phyloP scores from a whole-genome alignment of 768 basidiomycete genomes.

The Mycena albidolilacea region DNA sequence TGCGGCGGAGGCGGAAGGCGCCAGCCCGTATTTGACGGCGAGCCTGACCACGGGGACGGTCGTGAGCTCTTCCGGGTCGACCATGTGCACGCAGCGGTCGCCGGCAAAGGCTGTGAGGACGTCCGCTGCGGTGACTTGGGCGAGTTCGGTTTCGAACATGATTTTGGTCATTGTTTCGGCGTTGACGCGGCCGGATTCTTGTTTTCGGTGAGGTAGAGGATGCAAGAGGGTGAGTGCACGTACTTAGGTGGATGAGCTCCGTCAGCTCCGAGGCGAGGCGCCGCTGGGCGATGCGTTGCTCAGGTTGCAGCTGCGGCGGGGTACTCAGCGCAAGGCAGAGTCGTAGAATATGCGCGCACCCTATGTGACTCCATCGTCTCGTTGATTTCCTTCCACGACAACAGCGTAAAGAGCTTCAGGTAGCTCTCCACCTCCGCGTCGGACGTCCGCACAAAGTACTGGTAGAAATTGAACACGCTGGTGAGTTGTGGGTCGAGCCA shows the following conservation, averaged over 20 bases:
- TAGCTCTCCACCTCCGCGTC: slow-evolving; percentile 88
- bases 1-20: slow-evolving; percentile 76
- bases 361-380: slow-evolving; percentile 70
- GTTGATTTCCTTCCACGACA: slow-evolving; percentile 71
- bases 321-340: slow-evolving; percentile 17
- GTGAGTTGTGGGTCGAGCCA: slow-evolving; percentile 89
- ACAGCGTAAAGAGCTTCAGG: slow-evolving; percentile 86
- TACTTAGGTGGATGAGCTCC: slow-evolving; percentile 63
- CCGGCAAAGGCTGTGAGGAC: slow-evolving; percentile 73
- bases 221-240: slow-evolving; percentile 6
- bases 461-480: slow-evolving; percentile 94
- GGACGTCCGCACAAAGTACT: slow-evolving; percentile 92
- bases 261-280: slow-evolving; percentile 68
- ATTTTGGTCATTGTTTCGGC: slow-evolving; percentile 62
- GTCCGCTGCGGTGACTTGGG: slow-evolving; percentile 66
- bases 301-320: slow-evolving; percentile 54
- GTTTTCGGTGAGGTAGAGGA: slow-evolving; percentile 8
- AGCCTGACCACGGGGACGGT: slow-evolving; percentile 72
- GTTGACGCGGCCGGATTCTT: slow-evolving; percentile 56
- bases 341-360: slow-evolving; percentile 51
- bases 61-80: slow-evolving; percentile 66
- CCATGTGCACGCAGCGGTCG: slow-evolving; percentile 76
- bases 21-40: slow-evolving; percentile 69
- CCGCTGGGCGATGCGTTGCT: slow-evolving; percentile 63
- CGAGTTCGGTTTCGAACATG: slow-evolving; percentile 60